Percentiles rank a stretch among this genome's conserved stretches.
Evolutionary conservation across 352 stramenopile genomes (phyloP).

Genomic region (Globisporangium splendens): DNA sequence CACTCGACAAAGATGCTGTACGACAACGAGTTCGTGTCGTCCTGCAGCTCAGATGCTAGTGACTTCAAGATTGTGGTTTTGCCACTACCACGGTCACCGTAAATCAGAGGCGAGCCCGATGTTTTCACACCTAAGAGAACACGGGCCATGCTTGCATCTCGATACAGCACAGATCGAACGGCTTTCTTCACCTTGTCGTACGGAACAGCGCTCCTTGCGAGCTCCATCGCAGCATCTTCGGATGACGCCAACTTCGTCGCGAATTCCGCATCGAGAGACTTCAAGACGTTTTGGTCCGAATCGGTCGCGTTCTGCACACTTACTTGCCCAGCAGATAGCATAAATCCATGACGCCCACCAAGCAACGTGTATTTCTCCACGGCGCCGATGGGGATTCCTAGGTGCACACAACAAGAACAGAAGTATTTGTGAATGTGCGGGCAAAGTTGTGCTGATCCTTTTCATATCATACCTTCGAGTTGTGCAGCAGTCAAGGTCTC

Average conservation of each 20-base stretch:
- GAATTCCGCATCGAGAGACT: constrained; percentile 13
- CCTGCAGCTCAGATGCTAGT: constrained; percentile 34
- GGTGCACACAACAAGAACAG: neutral
- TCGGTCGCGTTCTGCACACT: constrained; percentile 26
- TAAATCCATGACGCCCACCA: constrained; percentile 25
- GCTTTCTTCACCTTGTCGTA: constrained; percentile 44
- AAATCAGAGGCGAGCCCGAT: constrained; percentile 58
- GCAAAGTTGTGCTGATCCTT: no score
- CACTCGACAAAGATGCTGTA: constrained; percentile 58
- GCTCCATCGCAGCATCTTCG: constrained; percentile 25
- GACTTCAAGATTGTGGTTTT: constrained; percentile 73
- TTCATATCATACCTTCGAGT: constrained; percentile 33
- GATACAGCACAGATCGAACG: constrained; percentile 45
- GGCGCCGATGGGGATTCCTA: constrained; percentile 50
- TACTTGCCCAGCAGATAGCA: constrained; percentile 30
- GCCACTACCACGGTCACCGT: constrained; percentile 71
- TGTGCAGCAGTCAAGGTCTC: constrained; percentile 35
- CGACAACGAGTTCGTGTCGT: constrained; percentile 30
- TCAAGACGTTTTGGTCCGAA: constrained; percentile 20
- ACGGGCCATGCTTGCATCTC: constrained; percentile 41
- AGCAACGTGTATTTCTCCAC: constrained; percentile 57
- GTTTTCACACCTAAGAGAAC: constrained; percentile 60
- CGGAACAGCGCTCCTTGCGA: constrained; percentile 38
- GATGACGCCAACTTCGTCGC: constrained; percentile 10
- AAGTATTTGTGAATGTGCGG: neutral